Evolutionary conservation across 139 green algal genomes (phyloP).

Genomic region (Penium margaritaceum): DNA sequence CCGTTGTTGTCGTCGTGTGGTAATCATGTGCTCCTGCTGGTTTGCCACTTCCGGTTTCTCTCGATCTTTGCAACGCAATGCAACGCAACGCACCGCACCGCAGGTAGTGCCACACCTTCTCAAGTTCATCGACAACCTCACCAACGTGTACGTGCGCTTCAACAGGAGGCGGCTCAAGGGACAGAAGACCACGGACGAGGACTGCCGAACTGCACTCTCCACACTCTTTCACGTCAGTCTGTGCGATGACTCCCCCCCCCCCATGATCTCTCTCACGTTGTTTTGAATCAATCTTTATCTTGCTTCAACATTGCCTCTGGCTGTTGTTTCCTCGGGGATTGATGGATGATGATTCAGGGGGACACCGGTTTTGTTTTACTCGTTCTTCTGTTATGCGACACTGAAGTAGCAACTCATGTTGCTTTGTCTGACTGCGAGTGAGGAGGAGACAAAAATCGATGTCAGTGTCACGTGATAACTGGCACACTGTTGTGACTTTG

Average conservation of each 20-base stretch:
- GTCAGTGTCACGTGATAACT: too few relatives aligned
- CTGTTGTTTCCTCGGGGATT: too few relatives aligned
- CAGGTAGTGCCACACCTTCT: constrained; percentile 51
- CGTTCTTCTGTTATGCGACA: too few relatives aligned
- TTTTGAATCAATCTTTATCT: too few relatives aligned
- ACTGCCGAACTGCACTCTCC: constrained; percentile 39
- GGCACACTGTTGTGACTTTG: too few relatives aligned
- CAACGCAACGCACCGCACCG: background rate
- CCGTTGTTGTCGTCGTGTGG: background rate
- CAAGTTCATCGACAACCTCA: constrained; percentile 91
- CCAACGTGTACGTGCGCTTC: constrained; percentile 97
- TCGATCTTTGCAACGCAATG: too few relatives aligned
- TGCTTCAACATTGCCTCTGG: background rate
- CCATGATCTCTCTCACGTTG: constrained; percentile 8
- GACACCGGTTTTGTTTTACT: too few relatives aligned
- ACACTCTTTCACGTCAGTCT: constrained; percentile 46
- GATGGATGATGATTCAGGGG: too few relatives aligned
- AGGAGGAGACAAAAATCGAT: too few relatives aligned
- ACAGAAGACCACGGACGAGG: constrained; percentile 46
- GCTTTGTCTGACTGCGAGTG: too few relatives aligned
- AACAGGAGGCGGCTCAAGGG: constrained; percentile 82
- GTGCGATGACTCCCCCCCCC: background rate
- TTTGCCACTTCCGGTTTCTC: too few relatives aligned
- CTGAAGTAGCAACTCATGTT: too few relatives aligned
- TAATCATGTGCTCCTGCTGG: background rate